Base-by-base conservation (phyloP, 192 early-diverging fungal genomes). In the Podila verticillata region DNA sequence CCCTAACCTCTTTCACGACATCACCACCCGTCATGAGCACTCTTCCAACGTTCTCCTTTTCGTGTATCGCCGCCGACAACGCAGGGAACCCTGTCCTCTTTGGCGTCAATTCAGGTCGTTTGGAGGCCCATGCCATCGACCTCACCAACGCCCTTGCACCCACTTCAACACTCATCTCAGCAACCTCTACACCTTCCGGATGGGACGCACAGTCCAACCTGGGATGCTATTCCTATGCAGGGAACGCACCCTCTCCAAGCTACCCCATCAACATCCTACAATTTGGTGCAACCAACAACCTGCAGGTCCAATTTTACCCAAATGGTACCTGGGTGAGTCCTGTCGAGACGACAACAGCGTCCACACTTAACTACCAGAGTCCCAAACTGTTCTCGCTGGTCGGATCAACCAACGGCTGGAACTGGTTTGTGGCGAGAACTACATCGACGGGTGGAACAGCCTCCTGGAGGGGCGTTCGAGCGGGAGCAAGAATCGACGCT, bases 11-110 rank as follows among this genome's bases (percentile, higher is more conserved):
- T n/a, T 30, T 13, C 56, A 48, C 39, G n/a, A 44, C 20, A 22
- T 10, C 17, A 28, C 3, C 36, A 12, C 1, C n/a, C 31, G 13
- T 36, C 29, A 64, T 68, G 73, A 32, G 56, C 17, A 48, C 44
- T 4, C 66, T 68, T 19, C 77, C 77, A 5, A 35, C 64, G 6
- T 67, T 72, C 29, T 0, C 62, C 32, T 59, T 61, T 1, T 54
- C 77, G 4, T 80, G 77, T 57, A 62, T 80, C 8, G 77, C 77
- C 34, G 70, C 70, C 3, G 70, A 72, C 65, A 72, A 20, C 32
- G 22, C 65, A n/a, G 77, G 77, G 5, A 72, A 60, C 47, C 65
- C 66, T 20, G 51, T 48, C 51, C 62, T 80, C 7, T 80, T 80
- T 60, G 77, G 77, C 15, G 65, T 66, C 15, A 28, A 70, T 1